Evolutionary conservation across 1,284 basidiomycete genomes (phyloP), one percentile per base, ranked within the genome.

Genomic region (Mrakiaceae sp.): DNA sequence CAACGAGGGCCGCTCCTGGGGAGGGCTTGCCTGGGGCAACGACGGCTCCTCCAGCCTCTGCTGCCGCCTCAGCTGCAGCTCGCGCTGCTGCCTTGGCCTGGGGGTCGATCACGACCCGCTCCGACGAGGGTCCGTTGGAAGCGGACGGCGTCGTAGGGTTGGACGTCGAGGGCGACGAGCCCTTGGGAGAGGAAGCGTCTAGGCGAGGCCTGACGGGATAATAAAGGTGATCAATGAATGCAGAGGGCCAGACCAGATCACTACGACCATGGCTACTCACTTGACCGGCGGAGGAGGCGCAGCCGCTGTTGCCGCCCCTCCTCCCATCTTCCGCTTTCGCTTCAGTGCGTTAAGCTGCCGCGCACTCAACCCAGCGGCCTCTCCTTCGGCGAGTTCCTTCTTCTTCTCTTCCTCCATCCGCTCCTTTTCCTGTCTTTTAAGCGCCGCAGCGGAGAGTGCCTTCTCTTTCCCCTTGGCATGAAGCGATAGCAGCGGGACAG

Each of bases 271-370:
- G 27, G 27, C 27, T 27, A 68, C 73, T 68, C 51, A 74, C 75
- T 76, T 76, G 69, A 74, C 74, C 10, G 73, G 74, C 65, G 76
- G 74, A 27, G 63, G 62, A 10, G 46, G 44, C 9, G 58, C 47
- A n/a, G 47, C n/a, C 8, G 12, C 43, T 40, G 47, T 44, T 8
- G 70, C 69, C 27, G 74, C 69, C 54, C 74, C 73, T 12, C 74
- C 75, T 9, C 63, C 66, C 27, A 52, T 63, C 55, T 69, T 70
- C 68, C 76, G 74, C 62, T 78, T 78, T 44, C 77, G 68, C 71
- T 78, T 78, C 59, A 78, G 61, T 71, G 76, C 75, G 42, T 74
- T 73, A 39, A 76, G 71, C 64, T 77, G 76, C 55, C 77, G 70
- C 1, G 74, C 74, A 52, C 74, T 76, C 48, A 78, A 66, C 9